These are phyloP conservation scores for Emmonsiellopsis sp. DNA, from an alignment of 2,329 filamentous ascomycete genomes.

Conservation along the genomic window DNA sequence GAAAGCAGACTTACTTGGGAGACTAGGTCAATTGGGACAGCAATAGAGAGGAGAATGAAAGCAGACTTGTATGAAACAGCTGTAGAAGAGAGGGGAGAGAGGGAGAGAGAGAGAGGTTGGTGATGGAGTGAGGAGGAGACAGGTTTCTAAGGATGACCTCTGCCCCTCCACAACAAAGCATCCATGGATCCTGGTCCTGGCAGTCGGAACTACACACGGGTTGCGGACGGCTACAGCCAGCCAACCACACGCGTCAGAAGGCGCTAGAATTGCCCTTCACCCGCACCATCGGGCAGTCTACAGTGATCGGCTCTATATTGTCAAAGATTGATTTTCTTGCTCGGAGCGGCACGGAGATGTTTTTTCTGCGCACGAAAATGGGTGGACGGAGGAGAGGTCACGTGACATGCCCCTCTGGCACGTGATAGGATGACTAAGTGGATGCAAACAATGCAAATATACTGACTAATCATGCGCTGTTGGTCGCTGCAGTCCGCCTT, in stretches of 20 bases:
- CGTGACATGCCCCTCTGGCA: neutral
- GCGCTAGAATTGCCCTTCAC: neutral
- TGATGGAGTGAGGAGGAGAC: slow-evolving; percentile 13
- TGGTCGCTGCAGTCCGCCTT: neutral
- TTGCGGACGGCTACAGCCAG: neutral
- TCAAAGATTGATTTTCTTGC: neutral
- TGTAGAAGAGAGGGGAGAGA: neutral
- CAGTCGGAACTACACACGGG: neutral
- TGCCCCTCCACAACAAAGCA: neutral
- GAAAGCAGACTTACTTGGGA: slow-evolving; percentile 1
- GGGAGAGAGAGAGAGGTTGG: slow-evolving; percentile 7
- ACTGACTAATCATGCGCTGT: neutral
- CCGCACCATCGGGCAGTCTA: no score
- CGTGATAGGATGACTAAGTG: neutral
- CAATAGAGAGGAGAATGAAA: neutral
- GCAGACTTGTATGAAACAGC: neutral
- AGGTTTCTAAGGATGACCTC: neutral
- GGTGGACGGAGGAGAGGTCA: neutral
- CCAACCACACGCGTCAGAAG: neutral
- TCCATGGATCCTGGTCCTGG: no score
- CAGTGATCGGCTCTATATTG: neutral
- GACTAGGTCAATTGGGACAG: slow-evolving; percentile 3
- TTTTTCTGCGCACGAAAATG: neutral
- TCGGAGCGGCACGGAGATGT: neutral
- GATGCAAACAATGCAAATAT: neutral